These are phyloP conservation scores for Plasmodium adleri DNA, from an alignment of 169 alveolate genomes.

Conservation along the genomic window DNA sequence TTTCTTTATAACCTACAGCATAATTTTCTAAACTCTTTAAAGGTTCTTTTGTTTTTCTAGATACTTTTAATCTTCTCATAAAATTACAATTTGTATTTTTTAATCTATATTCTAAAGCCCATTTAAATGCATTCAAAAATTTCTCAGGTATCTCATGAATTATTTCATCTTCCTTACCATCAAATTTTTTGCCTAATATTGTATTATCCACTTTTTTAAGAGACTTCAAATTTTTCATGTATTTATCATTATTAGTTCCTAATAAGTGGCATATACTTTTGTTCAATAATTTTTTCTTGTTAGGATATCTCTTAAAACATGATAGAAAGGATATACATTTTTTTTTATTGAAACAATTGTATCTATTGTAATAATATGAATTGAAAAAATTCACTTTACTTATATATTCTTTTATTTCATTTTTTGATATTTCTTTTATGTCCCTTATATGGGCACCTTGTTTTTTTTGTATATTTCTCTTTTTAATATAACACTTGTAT, in stretches of 20 bases:
- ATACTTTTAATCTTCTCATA: slow-evolving; percentile 47
- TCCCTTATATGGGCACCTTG: too few species aligned
- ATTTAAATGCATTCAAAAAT: slow-evolving; percentile 67
- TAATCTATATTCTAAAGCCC: slow-evolving; percentile 74
- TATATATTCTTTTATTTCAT: too few species aligned
- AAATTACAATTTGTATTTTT: slow-evolving; percentile 73
- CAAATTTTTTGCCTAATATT: slow-evolving; percentile 31
- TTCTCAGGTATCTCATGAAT: slow-evolving; percentile 38
- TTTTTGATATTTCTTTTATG: too few species aligned
- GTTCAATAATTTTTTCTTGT: too few species aligned
- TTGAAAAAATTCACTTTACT: too few species aligned
- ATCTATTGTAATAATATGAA: too few species aligned
- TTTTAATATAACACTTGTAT: too few species aligned
- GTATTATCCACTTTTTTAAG: slow-evolving; percentile 71
- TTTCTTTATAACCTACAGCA: slow-evolving; percentile 76
- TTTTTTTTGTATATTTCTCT: too few species aligned
- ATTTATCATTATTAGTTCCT: slow-evolving; percentile 5
- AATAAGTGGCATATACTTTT: slow-evolving; percentile 1
- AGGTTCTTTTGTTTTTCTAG: slow-evolving; percentile 65
- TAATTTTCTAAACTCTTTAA: slow-evolving; percentile 45
- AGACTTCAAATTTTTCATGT: slow-evolving; percentile 30
- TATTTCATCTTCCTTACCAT: slow-evolving; percentile 53
- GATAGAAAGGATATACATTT: too few species aligned
- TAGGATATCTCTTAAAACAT: too few species aligned
- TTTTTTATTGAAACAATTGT: too few species aligned